These are phyloP conservation scores for Ophiostoma ulmi DNA, from an alignment of 2,329 filamentous ascomycete species.

Conservation along the genomic window DNA sequence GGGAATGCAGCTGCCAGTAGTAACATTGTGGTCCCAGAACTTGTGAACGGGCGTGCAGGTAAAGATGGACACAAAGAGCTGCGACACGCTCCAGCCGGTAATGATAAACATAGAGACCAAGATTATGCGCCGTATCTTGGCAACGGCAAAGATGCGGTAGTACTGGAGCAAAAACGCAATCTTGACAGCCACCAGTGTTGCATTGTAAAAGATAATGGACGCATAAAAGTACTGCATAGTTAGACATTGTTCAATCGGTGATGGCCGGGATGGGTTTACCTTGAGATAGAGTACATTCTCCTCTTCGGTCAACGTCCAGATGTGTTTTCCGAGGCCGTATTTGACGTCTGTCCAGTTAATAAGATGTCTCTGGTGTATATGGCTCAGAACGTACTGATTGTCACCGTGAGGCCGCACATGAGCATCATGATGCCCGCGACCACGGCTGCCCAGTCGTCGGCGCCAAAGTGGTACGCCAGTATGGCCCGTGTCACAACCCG, in stretches of 20 bases:
- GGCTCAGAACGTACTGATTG: not conserved
- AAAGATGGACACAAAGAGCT: conserved; percentile 31
- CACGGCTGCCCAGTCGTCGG: conserved; percentile 9
- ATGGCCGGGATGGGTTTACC: not conserved
- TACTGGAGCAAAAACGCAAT: conserved; percentile 18
- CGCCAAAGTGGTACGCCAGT: not conserved
- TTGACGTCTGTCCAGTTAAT: conserved; percentile 9
- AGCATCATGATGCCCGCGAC: not conserved
- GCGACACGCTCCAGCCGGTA: conserved; percentile 15
- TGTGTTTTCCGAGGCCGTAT: conserved; percentile 16
- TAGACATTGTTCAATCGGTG: not conserved
- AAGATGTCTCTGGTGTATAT: not conserved
- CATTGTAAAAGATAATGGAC: conserved; percentile 16
- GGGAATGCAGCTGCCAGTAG: conserved; percentile 33
- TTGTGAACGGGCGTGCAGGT: conserved; percentile 35
- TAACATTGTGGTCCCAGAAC: conserved; percentile 34
- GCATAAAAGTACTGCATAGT: conserved; percentile 16
- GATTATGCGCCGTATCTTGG: conserved; percentile 15
- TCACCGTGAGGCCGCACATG: not conserved
- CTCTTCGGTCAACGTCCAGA: not conserved
- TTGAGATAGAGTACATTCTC: not conserved
- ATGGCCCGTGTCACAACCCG: not conserved
- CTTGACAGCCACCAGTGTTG: conserved; percentile 15
- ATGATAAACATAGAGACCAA: not conserved
- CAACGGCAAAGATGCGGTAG: conserved; percentile 19